Evolutionary conservation across 73 alveolate species (phyloP).

Genomic region (Blepharisma stoltei): DNA sequence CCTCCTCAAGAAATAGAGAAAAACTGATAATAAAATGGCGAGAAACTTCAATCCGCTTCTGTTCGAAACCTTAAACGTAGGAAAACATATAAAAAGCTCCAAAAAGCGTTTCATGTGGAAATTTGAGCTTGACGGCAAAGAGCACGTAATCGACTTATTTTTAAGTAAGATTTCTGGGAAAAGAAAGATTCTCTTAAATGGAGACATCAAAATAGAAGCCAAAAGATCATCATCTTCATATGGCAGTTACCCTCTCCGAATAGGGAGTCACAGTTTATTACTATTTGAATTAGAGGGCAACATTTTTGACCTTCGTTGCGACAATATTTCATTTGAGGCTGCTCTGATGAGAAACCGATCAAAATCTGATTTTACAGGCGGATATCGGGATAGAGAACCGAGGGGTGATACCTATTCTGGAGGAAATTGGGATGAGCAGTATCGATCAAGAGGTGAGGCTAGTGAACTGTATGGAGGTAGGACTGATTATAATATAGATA

Average conservation of each 20-base stretch:
- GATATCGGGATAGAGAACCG: no score
- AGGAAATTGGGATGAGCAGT: no score
- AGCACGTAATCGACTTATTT: constrained; percentile 67
- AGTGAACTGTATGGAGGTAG: no score
- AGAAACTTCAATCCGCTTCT: constrained; percentile 17
- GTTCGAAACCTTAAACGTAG: constrained; percentile 27
- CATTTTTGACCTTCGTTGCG: background rate
- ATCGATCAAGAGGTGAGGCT: no score
- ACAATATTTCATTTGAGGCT: constrained; percentile 11
- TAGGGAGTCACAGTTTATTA: constrained; percentile 18
- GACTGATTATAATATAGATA: no score
- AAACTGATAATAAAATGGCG: background rate
- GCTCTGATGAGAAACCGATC: background rate
- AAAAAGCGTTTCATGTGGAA: constrained; percentile 76
- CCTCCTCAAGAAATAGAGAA: background rate
- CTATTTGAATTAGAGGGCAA: constrained; percentile 14
- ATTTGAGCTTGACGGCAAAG: constrained; percentile 68
- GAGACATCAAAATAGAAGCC: constrained; percentile 46
- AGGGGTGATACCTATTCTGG: no score
- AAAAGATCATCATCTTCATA: constrained; percentile 21
- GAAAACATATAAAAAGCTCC: constrained; percentile 33
- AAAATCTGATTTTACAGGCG: no score
- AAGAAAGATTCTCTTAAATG: constrained; percentile 72
- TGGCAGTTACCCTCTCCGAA: constrained; percentile 14
- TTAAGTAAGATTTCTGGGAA: constrained; percentile 69